These are phyloP conservation scores for Mortierella sp. DNA, from an alignment of 371 early-diverging fungal genomes.

Conservation along the genomic window DNA sequence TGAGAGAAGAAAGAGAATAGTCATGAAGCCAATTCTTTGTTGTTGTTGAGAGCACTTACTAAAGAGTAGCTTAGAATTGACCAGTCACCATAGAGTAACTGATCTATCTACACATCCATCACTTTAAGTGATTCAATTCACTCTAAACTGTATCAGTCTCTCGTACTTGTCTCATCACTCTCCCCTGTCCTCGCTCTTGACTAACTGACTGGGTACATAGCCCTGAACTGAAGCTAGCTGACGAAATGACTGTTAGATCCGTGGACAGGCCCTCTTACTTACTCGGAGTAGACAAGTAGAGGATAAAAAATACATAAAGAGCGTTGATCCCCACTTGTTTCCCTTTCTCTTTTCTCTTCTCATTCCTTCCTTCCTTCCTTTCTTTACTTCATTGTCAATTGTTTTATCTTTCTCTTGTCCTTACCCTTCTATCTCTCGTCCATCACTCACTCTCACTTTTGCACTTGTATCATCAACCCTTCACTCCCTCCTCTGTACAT, in stretches of 20 bases:
- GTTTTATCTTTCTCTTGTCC: not conserved
- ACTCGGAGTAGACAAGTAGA: too few relatives aligned
- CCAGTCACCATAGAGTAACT: not conserved
- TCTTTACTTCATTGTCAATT: constrained; percentile 12
- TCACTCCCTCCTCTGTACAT: not conserved
- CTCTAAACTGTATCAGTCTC: not conserved
- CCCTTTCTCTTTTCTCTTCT: not conserved
- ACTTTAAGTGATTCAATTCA: not conserved
- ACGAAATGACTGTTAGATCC: not conserved
- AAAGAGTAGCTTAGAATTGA: not conserved
- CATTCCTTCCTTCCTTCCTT: not conserved
- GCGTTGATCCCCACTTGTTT: not conserved
- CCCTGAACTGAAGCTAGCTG: not conserved
- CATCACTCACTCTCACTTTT: not conserved
- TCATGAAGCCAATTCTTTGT: not conserved
- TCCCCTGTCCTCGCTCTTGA: not conserved
- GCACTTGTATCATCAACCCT: constrained; percentile 5
- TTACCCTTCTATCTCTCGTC: not conserved
- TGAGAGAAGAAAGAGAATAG: not conserved
- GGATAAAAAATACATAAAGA: constrained; percentile 6
- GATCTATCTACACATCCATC: not conserved
- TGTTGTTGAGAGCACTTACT: not conserved
- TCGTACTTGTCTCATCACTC: not conserved
- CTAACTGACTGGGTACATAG: too few relatives aligned
- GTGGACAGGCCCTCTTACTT: not conserved